Base-by-base conservation (phyloP, 345 rosid genomes). In the Euphorbia tirucalli region DNA sequence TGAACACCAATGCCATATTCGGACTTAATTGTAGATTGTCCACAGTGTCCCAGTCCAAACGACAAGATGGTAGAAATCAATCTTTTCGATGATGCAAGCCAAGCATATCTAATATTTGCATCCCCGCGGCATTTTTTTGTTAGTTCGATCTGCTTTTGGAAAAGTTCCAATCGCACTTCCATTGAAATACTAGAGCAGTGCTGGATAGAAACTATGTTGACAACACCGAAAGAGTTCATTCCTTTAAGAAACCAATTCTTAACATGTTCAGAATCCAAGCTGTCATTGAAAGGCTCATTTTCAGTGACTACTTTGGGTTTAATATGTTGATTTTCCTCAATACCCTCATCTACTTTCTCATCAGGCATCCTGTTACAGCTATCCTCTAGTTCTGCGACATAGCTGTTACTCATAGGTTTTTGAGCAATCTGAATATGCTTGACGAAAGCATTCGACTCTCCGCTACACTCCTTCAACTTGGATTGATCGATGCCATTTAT, bases 41-140 rank as follows among this genome's bases (percentile, higher is more conserved):
- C 90, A 81, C 86, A 87, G 66, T 84, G 84, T 64, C 96, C 91
- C 72, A 93, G 86, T 37, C 98, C 98, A 57, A 83, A 88, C 57
- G 3, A 70, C 84, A 66, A 73, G 4, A 96, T 44, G 0, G 80
- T 74, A 46, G 84, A 68, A 35, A 91, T 50, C 28, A 81, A 78
- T 69, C 58, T 82, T 75, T 83, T 87, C 39, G 93, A 79, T 54
- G 86, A 68, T 83, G 91, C 86, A 83, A 96, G 99, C 99, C 99
- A 96, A 24, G 95, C 99, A 71, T 85, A 86, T 63, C 77, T 77
- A 71, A 96, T 83, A 74, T 91, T 93, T 43, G 97, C 91, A 76
- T 86, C 83, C 41, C 97, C 96, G n/a, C 98, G 97, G 62, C 75
- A 81, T 66, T 77, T 83, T 66, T 77, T 72, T 0, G 86, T 87